Evolutionary conservation across 2,329 filamentous ascomycete species (phyloP).

Genomic region (Paraphaeosphaeria minitans): DNA sequence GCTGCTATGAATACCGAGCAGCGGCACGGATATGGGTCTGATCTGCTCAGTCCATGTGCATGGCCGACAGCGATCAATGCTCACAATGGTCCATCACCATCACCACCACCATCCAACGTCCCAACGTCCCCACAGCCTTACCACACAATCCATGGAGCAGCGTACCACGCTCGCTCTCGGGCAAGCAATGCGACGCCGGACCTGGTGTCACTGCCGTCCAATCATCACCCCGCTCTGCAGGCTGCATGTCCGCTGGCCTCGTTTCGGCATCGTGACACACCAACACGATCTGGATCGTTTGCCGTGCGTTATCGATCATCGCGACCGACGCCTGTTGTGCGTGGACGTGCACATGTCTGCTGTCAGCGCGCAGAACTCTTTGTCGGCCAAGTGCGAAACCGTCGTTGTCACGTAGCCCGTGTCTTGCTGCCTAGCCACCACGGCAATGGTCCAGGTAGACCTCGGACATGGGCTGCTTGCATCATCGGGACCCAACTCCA

Average conservation of each 20-base stretch:
- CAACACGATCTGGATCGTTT: slow-evolving; percentile 3
- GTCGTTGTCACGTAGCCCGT: neutral
- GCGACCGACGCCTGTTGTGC: neutral
- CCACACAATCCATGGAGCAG: neutral
- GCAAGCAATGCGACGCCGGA: neutral
- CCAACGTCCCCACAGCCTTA: neutral
- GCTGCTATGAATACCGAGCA: slow-evolving; percentile 4
- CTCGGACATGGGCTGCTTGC: slow-evolving; percentile 1
- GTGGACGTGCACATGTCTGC: neutral
- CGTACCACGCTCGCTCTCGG: neutral
- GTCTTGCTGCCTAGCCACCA: neutral
- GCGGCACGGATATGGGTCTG: slow-evolving; percentile 1
- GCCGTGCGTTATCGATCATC: slow-evolving; percentile 1
- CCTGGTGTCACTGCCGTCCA: neutral
- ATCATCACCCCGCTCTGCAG: neutral
- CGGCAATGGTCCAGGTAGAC: too few species aligned
- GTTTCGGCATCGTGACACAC: slow-evolving; percentile 1
- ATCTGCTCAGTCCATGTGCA: neutral
- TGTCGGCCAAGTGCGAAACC: neutral
- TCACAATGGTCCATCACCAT: neutral
- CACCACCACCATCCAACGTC: neutral
- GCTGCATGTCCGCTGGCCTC: neutral
- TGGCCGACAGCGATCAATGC: slow-evolving; percentile 1
- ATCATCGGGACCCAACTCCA: neutral
- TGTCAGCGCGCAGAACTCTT: neutral